phyloP scores from a whole-genome alignment of 495 filamentous ascomycete species.

The Terfezia boudieri region DNA sequence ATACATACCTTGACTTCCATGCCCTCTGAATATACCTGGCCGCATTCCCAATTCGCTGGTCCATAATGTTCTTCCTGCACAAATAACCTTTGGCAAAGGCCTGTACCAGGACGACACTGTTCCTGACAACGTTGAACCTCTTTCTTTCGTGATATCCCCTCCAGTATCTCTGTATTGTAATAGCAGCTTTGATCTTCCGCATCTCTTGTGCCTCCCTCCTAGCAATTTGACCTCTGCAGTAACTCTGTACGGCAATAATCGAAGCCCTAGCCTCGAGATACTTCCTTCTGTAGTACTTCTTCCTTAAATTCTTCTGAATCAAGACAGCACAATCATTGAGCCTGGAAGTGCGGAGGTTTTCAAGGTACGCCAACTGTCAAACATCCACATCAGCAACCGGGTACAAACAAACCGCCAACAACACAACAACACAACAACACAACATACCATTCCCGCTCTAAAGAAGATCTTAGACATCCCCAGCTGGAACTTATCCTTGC shows the following conservation, averaged over 20 bases:
- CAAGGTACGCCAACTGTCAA: slow-evolving; percentile 57
- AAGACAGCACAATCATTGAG: slow-evolving; percentile 89
- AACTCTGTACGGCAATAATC: slow-evolving; percentile 58
- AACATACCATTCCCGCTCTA: slow-evolving; percentile 63
- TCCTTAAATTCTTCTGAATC: slow-evolving; percentile 95
- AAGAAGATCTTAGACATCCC: slow-evolving; percentile 98
- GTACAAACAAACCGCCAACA: background rate
- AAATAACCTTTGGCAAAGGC: slow-evolving; percentile 79
- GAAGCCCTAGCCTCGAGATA: slow-evolving; percentile 71
- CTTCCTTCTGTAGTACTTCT: slow-evolving; percentile 82
- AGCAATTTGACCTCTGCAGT: slow-evolving; percentile 48
- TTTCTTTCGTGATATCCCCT: slow-evolving; percentile 69
- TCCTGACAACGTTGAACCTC: slow-evolving; percentile 48
- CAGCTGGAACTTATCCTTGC: slow-evolving; percentile 84
- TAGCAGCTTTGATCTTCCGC: slow-evolving; percentile 65
- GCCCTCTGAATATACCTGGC: slow-evolving; percentile 72
- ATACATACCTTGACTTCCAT: slow-evolving; percentile 42
- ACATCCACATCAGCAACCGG: slow-evolving; percentile 5
- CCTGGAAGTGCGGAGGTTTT: slow-evolving; percentile 72
- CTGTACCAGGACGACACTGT: slow-evolving; percentile 65
- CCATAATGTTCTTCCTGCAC: slow-evolving; percentile 67
- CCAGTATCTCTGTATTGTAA: slow-evolving; percentile 89
- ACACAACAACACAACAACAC: background rate
- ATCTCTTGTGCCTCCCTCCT: slow-evolving; percentile 58
- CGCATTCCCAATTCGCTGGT: slow-evolving; percentile 82